phyloP scores from a whole-genome alignment of 2,329 filamentous ascomycete genomes.

The Ophiostoma perfectum region DNA sequence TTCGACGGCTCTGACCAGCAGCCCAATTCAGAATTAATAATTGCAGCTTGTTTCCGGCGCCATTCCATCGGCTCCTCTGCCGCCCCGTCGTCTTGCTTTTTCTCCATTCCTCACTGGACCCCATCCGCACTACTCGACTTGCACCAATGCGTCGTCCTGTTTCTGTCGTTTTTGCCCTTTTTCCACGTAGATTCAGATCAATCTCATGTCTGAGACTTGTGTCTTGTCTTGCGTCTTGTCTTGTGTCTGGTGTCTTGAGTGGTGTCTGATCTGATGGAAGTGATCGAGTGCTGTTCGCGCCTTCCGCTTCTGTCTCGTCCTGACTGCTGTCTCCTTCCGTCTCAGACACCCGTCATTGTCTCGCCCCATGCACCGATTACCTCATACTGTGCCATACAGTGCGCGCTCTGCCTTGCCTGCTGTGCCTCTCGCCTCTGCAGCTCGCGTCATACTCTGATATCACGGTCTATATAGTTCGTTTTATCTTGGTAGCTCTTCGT shows the following conservation, averaged over 20 bases:
- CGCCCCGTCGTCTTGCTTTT: slow-evolving; percentile 4
- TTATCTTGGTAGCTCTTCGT: background rate
- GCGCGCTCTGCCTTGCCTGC: background rate
- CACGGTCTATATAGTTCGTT: background rate
- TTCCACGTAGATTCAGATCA: background rate
- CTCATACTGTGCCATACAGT: slow-evolving; percentile 11
- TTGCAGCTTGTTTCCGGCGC: background rate
- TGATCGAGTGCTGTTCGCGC: background rate
- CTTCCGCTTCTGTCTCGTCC: background rate
- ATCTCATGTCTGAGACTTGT: background rate
- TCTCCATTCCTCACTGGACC: background rate
- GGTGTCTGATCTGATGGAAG: background rate
- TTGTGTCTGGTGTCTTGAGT: background rate
- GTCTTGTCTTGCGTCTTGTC: background rate
- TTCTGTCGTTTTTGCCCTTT: background rate
- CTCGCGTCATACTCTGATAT: background rate
- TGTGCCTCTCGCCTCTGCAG: background rate
- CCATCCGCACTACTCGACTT: background rate
- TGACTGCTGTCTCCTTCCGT: background rate
- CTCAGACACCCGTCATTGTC: background rate
- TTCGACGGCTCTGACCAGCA: no score
- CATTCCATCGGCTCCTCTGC: background rate
- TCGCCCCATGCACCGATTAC: background rate
- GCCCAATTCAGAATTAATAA: no score
- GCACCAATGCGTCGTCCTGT: background rate